Evolutionary conservation across 352 stramenopile species (phyloP).

Genomic region (Phytophthora ohioensis): DNA sequence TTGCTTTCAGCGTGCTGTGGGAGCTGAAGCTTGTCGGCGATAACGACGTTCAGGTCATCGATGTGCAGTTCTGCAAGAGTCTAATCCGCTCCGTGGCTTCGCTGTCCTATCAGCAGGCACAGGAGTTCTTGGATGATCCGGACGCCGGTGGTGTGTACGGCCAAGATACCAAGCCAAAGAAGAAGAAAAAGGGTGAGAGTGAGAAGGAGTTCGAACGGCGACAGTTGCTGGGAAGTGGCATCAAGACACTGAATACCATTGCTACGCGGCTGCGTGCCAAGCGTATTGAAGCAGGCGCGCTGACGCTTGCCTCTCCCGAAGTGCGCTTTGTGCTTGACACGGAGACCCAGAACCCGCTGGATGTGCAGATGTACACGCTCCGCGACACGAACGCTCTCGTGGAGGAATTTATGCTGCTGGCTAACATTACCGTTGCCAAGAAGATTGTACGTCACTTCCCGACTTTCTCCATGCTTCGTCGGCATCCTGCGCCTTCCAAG

Average conservation of each 20-base stretch:
- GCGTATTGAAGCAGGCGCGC: slow-evolving; percentile 95
- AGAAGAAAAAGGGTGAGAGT: slow-evolving; percentile 54
- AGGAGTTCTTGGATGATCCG: slow-evolving; percentile 95
- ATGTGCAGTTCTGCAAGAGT: slow-evolving; percentile 97
- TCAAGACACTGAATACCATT: slow-evolving; percentile 94
- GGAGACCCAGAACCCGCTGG: slow-evolving; percentile 98
- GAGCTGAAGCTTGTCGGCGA: slow-evolving; percentile 72
- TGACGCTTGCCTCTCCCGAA: slow-evolving; percentile 98
- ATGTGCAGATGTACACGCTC: slow-evolving; percentile 98
- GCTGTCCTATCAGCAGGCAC: slow-evolving; percentile 98
- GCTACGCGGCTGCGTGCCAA: slow-evolving; percentile 92
- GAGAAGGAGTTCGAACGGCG: slow-evolving; percentile 39
- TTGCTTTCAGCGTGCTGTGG: slow-evolving; percentile 86
- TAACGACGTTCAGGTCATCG: slow-evolving; percentile 90
- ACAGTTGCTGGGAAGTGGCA: slow-evolving; percentile 77
- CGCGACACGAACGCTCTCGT: slow-evolving; percentile 96
- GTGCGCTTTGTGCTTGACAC: slow-evolving; percentile 97
- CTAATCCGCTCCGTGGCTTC: slow-evolving; percentile 97
- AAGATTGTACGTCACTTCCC: slow-evolving; percentile 94
- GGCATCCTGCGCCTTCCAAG: slow-evolving; percentile 95
- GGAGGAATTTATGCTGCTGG: slow-evolving; percentile 99
- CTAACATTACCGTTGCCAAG: slow-evolving; percentile 99
- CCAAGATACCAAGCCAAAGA: slow-evolving; percentile 33
- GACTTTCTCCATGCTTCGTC: slow-evolving; percentile 95
- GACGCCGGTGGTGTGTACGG: slow-evolving; percentile 59